Base-by-base conservation (phyloP, 2,329 filamentous ascomycete genomes). In the Pseudocercospora pini-densiflorae region DNA sequence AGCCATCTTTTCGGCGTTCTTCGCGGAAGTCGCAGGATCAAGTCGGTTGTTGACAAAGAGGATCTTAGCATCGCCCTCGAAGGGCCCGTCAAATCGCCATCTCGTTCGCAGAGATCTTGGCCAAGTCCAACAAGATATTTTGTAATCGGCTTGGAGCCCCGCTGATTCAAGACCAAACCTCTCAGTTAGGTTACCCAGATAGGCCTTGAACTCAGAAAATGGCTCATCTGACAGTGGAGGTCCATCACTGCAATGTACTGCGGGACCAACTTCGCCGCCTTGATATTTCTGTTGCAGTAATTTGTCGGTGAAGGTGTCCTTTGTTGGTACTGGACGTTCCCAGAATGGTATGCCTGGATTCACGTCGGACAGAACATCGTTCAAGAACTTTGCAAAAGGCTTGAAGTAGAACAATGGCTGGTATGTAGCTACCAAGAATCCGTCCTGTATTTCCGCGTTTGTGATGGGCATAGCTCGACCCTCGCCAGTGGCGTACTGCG, bases 21-120 rank as follows among this genome's bases (percentile, higher is more conserved):
- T 64, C 12, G 75, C 64, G 0, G 78, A 77, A 5, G 78, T 79
- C 6, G 78, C 77, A 3, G 78, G 77, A 64, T 79, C 78, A 2
- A 70, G 47, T 10, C 63, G 57, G 29, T 71, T 71, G 61, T 71
- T 71, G 24, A 70, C 68, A 40, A 71, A 71, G 16, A 71, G 51
- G 4, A 71, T 71, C 2, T 66, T 62, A 6, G 67, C 70, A n/a
- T 64, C 58, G 0, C 60, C 57, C 36, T 66, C 62, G 27, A 70
- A 71, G 7, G 68, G 68, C 3, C 68, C 70, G 24, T 67, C 66
- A 31, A 62, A 71, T 9, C 68, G 62, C 66, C 70, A 70, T 45
- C 70, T 71, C 1, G 70, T 71, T 29, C 70, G 61, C n/a, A 71
- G 40, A 4, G 68, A 69, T 8, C 29, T 21, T 3, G 68, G 68